These are phyloP conservation scores for Candida ovalis DNA, from an alignment of 805 yeast genomes.

Conservation along the genomic window DNA sequence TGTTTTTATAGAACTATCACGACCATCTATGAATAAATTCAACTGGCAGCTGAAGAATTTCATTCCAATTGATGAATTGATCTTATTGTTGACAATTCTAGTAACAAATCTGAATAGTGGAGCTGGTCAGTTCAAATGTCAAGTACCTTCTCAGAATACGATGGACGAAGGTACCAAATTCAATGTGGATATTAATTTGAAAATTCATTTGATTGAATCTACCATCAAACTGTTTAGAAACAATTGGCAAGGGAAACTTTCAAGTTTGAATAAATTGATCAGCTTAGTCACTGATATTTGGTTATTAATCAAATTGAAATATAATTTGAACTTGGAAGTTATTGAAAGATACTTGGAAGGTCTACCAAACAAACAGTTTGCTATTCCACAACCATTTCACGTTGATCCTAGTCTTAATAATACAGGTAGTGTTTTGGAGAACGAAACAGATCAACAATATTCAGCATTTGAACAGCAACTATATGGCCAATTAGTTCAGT, in stretches of 20 bases:
- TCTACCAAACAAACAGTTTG: background rate
- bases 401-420: background rate
- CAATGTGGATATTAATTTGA: constrained; percentile 30
- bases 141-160: background rate
- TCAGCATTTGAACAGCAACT: background rate
- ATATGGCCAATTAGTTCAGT: background rate
- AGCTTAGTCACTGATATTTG: constrained; percentile 21
- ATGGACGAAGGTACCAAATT: background rate
- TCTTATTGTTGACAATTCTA: constrained; percentile 47
- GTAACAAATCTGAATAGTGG: constrained; percentile 46
- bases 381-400: constrained; percentile 8
- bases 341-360: background rate
- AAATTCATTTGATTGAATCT: constrained; percentile 25
- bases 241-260: constrained; percentile 24
- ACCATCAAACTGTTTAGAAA: constrained; percentile 15
- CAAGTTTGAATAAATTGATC: constrained; percentile 22
- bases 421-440: background rate
- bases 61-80: constrained; percentile 58
- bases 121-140: constrained; percentile 11
- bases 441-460: background rate
- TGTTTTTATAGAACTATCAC: constrained; percentile 50
- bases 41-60: constrained; percentile 61
- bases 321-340: constrained; percentile 7
- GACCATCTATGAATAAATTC: constrained; percentile 32
- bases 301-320: constrained; percentile 21